Evolutionary conservation across 2,329 filamentous ascomycete genomes (phyloP).

Genomic region (Claviceps cyperi): DNA sequence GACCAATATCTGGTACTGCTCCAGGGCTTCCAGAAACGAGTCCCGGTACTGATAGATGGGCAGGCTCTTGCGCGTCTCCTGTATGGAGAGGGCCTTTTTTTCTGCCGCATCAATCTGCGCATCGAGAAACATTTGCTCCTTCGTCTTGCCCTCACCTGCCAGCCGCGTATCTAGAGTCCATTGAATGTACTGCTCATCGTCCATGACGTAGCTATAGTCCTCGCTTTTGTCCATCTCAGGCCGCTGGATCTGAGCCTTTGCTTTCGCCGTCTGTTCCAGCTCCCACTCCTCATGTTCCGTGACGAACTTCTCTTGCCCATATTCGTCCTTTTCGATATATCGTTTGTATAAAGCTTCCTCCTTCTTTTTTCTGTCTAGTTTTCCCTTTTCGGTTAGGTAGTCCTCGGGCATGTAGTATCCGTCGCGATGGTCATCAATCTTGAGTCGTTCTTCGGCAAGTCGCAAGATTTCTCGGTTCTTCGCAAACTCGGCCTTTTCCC

Average conservation of each 20-base stretch:
- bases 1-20: slow-evolving; percentile 73
- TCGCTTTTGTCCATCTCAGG: slow-evolving; percentile 64
- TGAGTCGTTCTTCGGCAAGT: slow-evolving; percentile 69
- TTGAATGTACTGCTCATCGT: slow-evolving; percentile 75
- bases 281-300: slow-evolving; percentile 98
- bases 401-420: slow-evolving; percentile 90
- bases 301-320: slow-evolving; percentile 75
- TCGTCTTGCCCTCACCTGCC: slow-evolving; percentile 55
- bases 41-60: slow-evolving; percentile 84
- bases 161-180: slow-evolving; percentile 65
- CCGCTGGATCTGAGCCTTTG: slow-evolving; percentile 69
- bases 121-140: slow-evolving; percentile 65
- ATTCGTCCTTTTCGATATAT: slow-evolving; percentile 76
- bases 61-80: slow-evolving; percentile 79
- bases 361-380: slow-evolving; percentile 76
- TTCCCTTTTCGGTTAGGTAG: slow-evolving; percentile 87
- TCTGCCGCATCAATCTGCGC: slow-evolving; percentile 80
- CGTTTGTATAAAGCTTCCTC: slow-evolving; percentile 80
- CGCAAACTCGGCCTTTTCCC: slow-evolving; percentile 76
- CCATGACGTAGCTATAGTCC: slow-evolving; percentile 87
- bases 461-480: slow-evolving; percentile 72
- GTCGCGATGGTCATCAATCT: slow-evolving; percentile 82
- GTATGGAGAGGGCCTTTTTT: slow-evolving; percentile 73
- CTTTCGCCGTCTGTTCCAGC: slow-evolving; percentile 72
- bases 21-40: slow-evolving; percentile 73